phyloP scores from a whole-genome alignment of 495 filamentous ascomycete species.

The Clohesyomyces aquaticus region DNA sequence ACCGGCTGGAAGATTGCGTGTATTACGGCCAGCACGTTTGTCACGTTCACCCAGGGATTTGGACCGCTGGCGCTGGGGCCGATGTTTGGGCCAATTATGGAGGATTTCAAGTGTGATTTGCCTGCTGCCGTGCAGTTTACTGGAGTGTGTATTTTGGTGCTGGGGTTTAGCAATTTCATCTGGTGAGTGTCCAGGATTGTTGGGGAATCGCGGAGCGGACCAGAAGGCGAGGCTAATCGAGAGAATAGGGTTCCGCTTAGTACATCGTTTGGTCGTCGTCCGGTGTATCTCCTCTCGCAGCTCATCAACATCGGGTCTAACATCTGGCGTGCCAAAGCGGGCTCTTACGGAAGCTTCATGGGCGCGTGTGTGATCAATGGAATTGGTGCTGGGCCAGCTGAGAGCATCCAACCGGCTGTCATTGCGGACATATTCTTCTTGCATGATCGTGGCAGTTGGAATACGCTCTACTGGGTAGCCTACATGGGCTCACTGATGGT shows the following conservation, averaged over 20 bases:
- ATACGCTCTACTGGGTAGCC: slow-evolving; percentile 66
- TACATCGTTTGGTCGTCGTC: slow-evolving; percentile 61
- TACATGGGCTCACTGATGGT: slow-evolving; percentile 54
- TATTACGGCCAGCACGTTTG: slow-evolving; percentile 53
- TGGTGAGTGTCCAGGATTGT: slow-evolving; percentile 36
- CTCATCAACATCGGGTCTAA: slow-evolving; percentile 59
- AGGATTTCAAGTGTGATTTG: slow-evolving; percentile 59
- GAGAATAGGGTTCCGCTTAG: slow-evolving; percentile 60
- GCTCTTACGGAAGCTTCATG: slow-evolving; percentile 63
- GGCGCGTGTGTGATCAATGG: slow-evolving; percentile 63
- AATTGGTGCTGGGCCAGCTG: slow-evolving; percentile 60
- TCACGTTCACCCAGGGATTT: slow-evolving; percentile 61
- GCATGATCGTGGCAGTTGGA: slow-evolving; percentile 67
- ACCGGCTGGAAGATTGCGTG: slow-evolving; percentile 42
- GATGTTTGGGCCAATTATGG: slow-evolving; percentile 60
- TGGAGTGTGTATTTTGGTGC: slow-evolving; percentile 64
- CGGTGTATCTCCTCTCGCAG: slow-evolving; percentile 61
- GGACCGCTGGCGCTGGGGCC: slow-evolving; percentile 64
- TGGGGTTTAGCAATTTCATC: slow-evolving; percentile 68
- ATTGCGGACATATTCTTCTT: slow-evolving; percentile 71
- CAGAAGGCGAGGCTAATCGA: not conserved
- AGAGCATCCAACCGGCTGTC: slow-evolving; percentile 65
- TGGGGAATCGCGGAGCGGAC: not conserved
- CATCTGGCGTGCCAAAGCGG: slow-evolving; percentile 64
- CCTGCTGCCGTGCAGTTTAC: slow-evolving; percentile 58